Percentiles rank a stretch among this genome's conserved stretches.
Evolutionary conservation across 345 rosid genomes (phyloP).

Genomic region (Eucalyptus globulus): DNA sequence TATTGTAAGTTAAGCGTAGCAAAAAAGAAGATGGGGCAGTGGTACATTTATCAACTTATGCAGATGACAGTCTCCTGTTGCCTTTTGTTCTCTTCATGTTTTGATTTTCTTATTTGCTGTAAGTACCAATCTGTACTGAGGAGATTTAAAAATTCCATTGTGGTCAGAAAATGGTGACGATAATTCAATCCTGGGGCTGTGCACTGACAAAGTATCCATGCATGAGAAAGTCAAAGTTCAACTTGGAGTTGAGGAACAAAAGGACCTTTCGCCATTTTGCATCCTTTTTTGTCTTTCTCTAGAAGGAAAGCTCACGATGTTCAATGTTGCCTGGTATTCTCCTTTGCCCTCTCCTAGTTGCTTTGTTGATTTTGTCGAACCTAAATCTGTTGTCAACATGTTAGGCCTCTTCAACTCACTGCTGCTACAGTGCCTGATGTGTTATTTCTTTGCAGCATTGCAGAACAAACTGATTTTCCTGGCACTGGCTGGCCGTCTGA

Average conservation of each 20-base stretch:
- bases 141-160: neutral
- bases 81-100: neutral
- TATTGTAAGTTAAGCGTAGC: neutral
- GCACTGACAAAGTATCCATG: constrained; percentile 49
- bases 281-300: constrained; percentile 74
- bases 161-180: constrained; percentile 68
- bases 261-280: constrained; percentile 65
- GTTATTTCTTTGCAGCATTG: constrained; percentile 20
- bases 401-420: neutral
- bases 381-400: neutral
- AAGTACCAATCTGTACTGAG: neutral
- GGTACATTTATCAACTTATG: neutral
- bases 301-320: constrained; percentile 85
- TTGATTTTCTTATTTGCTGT: neutral
- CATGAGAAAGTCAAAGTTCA: constrained; percentile 50
- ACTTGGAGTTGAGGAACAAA: constrained; percentile 52
- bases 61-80: neutral
- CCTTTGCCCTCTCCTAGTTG: neutral
- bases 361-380: neutral
- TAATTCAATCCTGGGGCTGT: constrained; percentile 84
- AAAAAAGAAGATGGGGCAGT: neutral
- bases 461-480: constrained; percentile 20
- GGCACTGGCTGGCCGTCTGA: constrained; percentile 25
- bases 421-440: neutral
- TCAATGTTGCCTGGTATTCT: constrained; percentile 68